Evolutionary conservation across 805 yeast genomes (phyloP), one percentile per base, ranked within the genome.

Genomic region (Candida namnaoensis): DNA sequence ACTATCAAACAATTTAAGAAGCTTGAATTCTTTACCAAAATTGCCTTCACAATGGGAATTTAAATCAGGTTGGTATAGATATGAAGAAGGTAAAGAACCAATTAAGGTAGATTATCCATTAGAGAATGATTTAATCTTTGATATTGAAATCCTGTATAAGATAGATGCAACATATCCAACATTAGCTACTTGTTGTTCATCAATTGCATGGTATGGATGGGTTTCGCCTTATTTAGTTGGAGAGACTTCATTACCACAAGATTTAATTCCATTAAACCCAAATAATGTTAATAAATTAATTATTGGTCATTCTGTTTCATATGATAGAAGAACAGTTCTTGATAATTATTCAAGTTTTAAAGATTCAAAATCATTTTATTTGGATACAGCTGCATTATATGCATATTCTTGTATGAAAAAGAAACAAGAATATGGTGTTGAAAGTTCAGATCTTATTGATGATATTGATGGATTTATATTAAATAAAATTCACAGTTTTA

Each of bases 371-470:
- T 82, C 84, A 5, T 86, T 85, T 57, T 90, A 68, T 54, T 48
- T 91, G 43, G 98, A 90, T 58, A 88, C 93, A 1, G 82, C 88
- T 85, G 82, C 96, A 1, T 64, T 90, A 24, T 97, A 91, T 60
- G 76, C 87, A 80, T 88, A 71, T 84, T 95, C 58, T 84, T 95
- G 4, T 78, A 85, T 49, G 96, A 88, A 54, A 15, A 88, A 88
- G 82, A 56, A 72, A 45, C 78, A 74, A 68, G 60, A 36, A 76
- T 52, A 25, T 45, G n/a, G n/a, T n/a, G n/a, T 39, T 43, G 47
- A 39, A 39, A 53, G 40, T 36, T 26, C 38, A 34, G 44, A 44
- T 25, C 23, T 32, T 10, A 44, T 44, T 34, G 34, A 39, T 10
- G 40, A 34, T 6, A 50, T 44, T 8, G 44, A 36, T 65, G 61